Percentiles rank a stretch among this genome's conserved stretches.
These are phyloP conservation scores for Pseudogymnoascus sp. DNA, from an alignment of 2,329 filamentous ascomycete genomes.

Conservation along the genomic window DNA sequence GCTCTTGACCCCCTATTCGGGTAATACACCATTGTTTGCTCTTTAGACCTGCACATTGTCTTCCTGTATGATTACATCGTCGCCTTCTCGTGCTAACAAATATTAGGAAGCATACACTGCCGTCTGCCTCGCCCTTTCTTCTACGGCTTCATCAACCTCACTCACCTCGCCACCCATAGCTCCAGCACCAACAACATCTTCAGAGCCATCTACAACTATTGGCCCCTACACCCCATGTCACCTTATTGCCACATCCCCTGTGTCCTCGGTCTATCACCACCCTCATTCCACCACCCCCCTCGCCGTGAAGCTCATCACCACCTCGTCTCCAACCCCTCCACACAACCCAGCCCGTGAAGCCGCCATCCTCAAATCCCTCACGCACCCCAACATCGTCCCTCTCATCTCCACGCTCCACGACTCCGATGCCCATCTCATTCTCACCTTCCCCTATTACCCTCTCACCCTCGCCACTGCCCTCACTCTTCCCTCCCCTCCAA, in stretches of 20 bases:
- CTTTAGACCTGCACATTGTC: not conserved
- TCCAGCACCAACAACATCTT: slow-evolving; percentile 18
- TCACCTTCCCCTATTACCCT: slow-evolving; percentile 79
- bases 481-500: slow-evolving; percentile 32
- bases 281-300: slow-evolving; percentile 36
- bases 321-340: slow-evolving; percentile 58
- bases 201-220: slow-evolving; percentile 35
- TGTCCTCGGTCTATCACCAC: slow-evolving; percentile 74
- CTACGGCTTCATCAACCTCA: slow-evolving; percentile 29
- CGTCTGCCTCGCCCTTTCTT: slow-evolving; percentile 31
- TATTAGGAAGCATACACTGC: slow-evolving; percentile 50
- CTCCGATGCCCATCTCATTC: slow-evolving; percentile 59
- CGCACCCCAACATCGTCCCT: slow-evolving; percentile 51
- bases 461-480: slow-evolving; percentile 59
- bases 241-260: slow-evolving; percentile 58
- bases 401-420: slow-evolving; percentile 68
- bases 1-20: not conserved
- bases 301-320: slow-evolving; percentile 80
- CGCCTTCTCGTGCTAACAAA: not conserved
- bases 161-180: slow-evolving; percentile 12
- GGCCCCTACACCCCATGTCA: slow-evolving; percentile 45
- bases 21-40: not conserved
- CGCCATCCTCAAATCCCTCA: slow-evolving; percentile 56
- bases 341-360: slow-evolving; percentile 77
- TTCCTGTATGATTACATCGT: not conserved